Conservation (phyloP, 1,284 basidiomycete genomes). For the Neonothopanus nambi region DNA sequence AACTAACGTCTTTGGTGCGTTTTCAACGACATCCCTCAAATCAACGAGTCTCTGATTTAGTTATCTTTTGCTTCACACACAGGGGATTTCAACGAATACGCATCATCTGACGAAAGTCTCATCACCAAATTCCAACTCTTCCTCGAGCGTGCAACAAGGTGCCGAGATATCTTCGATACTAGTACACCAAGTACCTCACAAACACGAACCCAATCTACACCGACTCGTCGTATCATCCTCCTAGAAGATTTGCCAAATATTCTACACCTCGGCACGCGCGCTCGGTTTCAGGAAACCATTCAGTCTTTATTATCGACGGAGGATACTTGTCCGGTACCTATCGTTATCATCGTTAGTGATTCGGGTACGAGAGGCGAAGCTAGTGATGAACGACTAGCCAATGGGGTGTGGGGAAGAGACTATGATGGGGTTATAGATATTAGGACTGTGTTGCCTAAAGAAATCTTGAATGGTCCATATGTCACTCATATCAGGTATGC, state of each 20-base stretch:
- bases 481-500: conserved; percentile 76
- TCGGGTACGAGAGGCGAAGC: conserved; percentile 74
- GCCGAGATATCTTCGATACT: conserved; percentile 49
- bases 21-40: too few species aligned
- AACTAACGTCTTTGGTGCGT: conserved; percentile 19
- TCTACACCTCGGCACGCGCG: conserved; percentile 70
- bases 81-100: not conserved
- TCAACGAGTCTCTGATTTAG: not conserved
- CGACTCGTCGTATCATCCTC: conserved; percentile 65
- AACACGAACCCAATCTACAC: conserved; percentile 13
- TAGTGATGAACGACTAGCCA: conserved; percentile 49
- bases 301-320: conserved; percentile 51
- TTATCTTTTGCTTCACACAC: not conserved
- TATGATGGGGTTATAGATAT: conserved; percentile 64
- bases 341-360: conserved; percentile 87
- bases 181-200: conserved; percentile 9
- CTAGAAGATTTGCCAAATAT: conserved; percentile 94
- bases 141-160: conserved; percentile 70
- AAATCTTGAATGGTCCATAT: conserved; percentile 60
- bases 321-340: conserved; percentile 49
- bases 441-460: conserved; percentile 63
- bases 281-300: conserved; percentile 76
- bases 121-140: conserved; percentile 76
- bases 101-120: not conserved
- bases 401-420: conserved; percentile 41